Base-by-base conservation (phyloP, 768 basidiomycete genomes). In the Paxillus rubicundulus region DNA sequence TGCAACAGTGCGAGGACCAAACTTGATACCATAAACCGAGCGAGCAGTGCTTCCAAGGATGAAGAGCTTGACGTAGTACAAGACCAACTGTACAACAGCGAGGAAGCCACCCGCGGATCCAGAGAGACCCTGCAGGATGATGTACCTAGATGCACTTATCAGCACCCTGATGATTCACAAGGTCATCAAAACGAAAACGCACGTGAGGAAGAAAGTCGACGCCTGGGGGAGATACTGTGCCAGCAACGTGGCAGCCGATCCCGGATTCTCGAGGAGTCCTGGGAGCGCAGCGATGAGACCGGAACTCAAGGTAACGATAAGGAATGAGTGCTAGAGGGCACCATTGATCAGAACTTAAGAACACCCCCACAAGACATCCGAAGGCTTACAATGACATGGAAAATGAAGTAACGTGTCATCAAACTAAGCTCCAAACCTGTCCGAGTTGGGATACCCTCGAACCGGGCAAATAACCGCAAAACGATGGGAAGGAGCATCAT, bases 41-140 rank as follows among this genome's bases (percentile, higher is more conserved):
- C 94, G 82, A 38, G 94, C 90, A 0, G 96, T 96, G 57, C 87
- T 90, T 20, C 92, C 95, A 16, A 95, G 79, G 12, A 99, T 71
- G 70, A 86, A 78, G 21, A 96, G 71, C 74, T 92, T 96, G 68
- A 96, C 87, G 62, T 97, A 97, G 74, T 98, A 98, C 41, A 98
- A 60, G 6, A 82, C 66, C 44, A 98, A 73, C 1, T 83, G 73
- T 9, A 90, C 86, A 40, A 87, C 80, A 60, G 86, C 86, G 33
- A 97, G 73, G 70, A 98, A 87, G 5, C 89, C 87, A 38, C 86
- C 83, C 1, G 87, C 91, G 1, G 85, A 81, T 10, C 84, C 91
- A 4, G 92, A 71, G 30, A 97, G 77, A 55, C 89, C 91, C 71
- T 92, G 89, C 28, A 93, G 74, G 47, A 91, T 72, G 54, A 93